Evolutionary conservation across 2,329 filamentous ascomycete species (phyloP), one percentile per base, ranked within the genome.

Genomic region (Colletotrichum godetiae): DNA sequence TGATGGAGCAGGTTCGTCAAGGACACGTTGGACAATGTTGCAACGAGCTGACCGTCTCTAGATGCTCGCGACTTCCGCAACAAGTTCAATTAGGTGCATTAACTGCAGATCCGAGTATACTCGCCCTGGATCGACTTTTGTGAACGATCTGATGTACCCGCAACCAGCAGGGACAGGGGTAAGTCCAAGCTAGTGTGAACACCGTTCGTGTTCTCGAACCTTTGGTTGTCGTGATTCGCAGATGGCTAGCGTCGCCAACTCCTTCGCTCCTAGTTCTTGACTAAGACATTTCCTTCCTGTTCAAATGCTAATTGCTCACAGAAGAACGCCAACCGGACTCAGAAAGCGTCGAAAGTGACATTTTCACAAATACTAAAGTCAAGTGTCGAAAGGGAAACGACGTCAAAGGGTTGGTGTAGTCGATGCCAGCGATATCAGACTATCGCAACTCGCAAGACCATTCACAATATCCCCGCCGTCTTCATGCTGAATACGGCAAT

Each of bases 341-440:
- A 84, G 56, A 89, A 88, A 81, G 82, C 84, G 61, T 87, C 83
- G 65, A 89, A 86, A 80, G 88, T 86, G 77, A 94, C 88, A 64
- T 99, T 99, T 81, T 97, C 95, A 0, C 94, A 97, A 79, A 91
- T 98, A 59, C 86, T 99, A n/a, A 98, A 98, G 81, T 91, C 92
- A 65, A 98, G 95, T 76, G 92, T 99, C 35, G 96, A 98, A 82
- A 89, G 95, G 66, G 95, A 98, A 81, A 93, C 94, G 12, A 94
- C 94, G 59, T 95, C 94, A 57, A 92, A 96, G 78, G 97, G 97
- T 7, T 99, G 95, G 95, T 99, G 97, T 80, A 93, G 93, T 76
- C 91, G 93, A 79, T 99, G 97, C 80, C 93, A 95, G 76, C 90
- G 95, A 29, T 98, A 99, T 81, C 95, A 98, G 81, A 93, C 93